Evolutionary conservation across 108 stramenopile species (phyloP).

Genomic region (Schizochytrium sp.): DNA sequence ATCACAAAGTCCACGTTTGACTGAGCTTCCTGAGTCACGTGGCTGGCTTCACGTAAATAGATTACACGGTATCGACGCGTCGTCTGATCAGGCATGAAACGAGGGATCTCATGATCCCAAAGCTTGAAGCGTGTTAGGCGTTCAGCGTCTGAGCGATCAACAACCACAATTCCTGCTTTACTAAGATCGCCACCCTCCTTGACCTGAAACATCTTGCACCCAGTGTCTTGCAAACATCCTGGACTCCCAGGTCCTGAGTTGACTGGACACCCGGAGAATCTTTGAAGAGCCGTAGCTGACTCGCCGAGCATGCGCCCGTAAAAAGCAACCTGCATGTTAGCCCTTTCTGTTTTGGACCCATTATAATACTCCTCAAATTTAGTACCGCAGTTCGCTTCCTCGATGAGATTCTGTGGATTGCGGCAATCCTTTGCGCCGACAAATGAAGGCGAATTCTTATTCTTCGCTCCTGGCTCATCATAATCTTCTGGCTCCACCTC

Average conservation of each 20-base stretch:
- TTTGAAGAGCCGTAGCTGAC: not conserved
- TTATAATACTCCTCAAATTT: conserved; percentile 22
- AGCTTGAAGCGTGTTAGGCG: not conserved
- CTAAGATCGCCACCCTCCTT: not conserved
- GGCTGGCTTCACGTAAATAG: conserved; percentile 16
- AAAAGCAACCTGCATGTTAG: not conserved
- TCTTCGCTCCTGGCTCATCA: no score
- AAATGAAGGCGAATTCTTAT: no score
- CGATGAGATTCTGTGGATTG: not conserved
- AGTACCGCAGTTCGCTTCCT: conserved; percentile 8
- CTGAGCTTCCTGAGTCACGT: not conserved
- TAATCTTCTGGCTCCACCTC: no score
- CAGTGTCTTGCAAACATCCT: conserved; percentile 18
- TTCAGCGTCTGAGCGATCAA: not conserved
- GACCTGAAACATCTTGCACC: not conserved
- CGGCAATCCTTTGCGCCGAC: not conserved
- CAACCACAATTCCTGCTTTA: not conserved
- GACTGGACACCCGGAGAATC: conserved; percentile 25
- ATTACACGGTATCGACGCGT: conserved; percentile 14
- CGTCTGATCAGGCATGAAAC: not conserved
- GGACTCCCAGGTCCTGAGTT: not conserved
- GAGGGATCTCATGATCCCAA: conserved; percentile 17
- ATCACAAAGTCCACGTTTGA: conserved; percentile 27
- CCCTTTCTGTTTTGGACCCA: not conserved
- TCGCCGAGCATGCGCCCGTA: not conserved